Base-by-base conservation (phyloP, 805 yeast species). In the Wickerhamomyces mucosus region DNA sequence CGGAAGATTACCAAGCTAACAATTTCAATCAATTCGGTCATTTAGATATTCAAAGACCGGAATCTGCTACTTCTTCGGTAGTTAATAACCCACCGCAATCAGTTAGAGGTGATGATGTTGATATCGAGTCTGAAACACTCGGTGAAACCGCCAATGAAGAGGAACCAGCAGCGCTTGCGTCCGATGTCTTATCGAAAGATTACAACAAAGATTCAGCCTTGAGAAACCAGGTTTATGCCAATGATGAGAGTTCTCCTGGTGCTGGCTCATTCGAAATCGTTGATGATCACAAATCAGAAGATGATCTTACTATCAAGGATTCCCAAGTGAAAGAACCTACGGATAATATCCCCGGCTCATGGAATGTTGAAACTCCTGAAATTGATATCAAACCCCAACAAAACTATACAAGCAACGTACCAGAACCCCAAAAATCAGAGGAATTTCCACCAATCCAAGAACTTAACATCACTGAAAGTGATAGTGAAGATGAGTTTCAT, bases 61-160 rank as follows among this genome's bases (percentile, higher is more conserved):
- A 78, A 36, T 82, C 95, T 0, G 72, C 81, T 24, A 82, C 96
- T 0, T 85, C 96, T 0, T 82, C 95, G 27, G 94, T 86, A 21
- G 89, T 81, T 46, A 88, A 88, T 58, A 86, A 89, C 53, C 85
- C 96, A 3, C 88, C 96, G 0, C 72, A 75, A 56, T 82, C 95
- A 15, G 94, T 85, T 7, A 75, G 95, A 38, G 95, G 82, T 40
- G 26, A 23, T 7, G 21, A 19, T 11, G 21, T 8, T 8, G 21
- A 19, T 11, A 14, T 12, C 6, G 26, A 23, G 13, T 16, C 13
- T 8, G 59, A 59, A 13, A 42, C 48, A 10, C 13, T 23, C 16
- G 26, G 15, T 23, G 43, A 51, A 16, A 33, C 15, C 41, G 43
- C 32, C 15, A 37, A 46, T 21, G 48, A 50, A 29, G 31, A 38